Evolutionary conservation across 306 rosid species (phyloP).

Genomic region (Vigna nakashimae): DNA sequence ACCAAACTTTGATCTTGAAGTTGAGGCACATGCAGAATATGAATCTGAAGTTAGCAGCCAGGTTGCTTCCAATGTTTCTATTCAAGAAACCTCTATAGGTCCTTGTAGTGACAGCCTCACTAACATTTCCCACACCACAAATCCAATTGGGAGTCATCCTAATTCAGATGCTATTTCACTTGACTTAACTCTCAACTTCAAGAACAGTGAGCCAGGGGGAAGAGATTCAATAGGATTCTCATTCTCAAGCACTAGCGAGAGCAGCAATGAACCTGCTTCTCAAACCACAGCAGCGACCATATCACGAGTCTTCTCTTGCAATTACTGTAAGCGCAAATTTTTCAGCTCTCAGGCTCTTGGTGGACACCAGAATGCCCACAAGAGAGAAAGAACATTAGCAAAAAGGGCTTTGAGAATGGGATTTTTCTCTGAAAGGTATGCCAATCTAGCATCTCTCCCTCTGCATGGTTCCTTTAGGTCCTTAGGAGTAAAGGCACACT

Average conservation of each 20-base stretch:
- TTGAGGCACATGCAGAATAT: constrained; percentile 66
- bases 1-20: constrained; percentile 72
- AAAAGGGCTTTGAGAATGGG: constrained; percentile 91
- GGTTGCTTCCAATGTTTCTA: constrained; percentile 76
- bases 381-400: constrained; percentile 83
- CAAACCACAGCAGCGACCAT: constrained; percentile 53
- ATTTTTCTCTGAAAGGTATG: constrained; percentile 69
- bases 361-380: constrained; percentile 95
- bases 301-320: constrained; percentile 79
- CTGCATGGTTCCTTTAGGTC: constrained; percentile 79
- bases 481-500: constrained; percentile 85
- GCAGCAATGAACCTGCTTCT: constrained; percentile 75
- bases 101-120: constrained; percentile 59
- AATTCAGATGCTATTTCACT: constrained; percentile 56
- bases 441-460: constrained; percentile 77
- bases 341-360: constrained; percentile 96
- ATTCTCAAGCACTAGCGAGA: constrained; percentile 86
- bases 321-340: constrained; percentile 89
- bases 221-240: constrained; percentile 66
- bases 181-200: constrained; percentile 75
- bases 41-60: constrained; percentile 85
- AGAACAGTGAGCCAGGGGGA: constrained; percentile 48
- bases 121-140: constrained; percentile 49
- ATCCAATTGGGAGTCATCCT: constrained; percentile 44
- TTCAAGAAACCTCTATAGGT: constrained; percentile 66